Evolutionary conservation across 169 alveolate species (phyloP).

Genomic region (Theileria luwenshuni): DNA sequence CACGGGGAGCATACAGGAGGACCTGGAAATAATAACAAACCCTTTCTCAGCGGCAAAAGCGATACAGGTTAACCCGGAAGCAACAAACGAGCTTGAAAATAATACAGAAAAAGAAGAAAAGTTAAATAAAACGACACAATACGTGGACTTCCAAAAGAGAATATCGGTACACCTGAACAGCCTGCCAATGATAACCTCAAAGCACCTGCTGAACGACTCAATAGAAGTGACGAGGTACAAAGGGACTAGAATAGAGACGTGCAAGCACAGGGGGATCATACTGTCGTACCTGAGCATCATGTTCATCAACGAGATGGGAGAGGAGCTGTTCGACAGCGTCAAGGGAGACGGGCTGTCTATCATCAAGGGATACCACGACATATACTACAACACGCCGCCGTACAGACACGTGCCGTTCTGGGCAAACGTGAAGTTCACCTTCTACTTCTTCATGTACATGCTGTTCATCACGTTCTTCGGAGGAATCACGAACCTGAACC

Average conservation of each 20-base stretch:
- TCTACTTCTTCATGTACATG: slow-evolving; percentile 35
- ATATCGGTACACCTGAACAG: slow-evolving; percentile 26
- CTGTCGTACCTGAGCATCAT: slow-evolving; percentile 46
- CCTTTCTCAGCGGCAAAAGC: slow-evolving; percentile 26
- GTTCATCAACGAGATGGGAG: slow-evolving; percentile 42
- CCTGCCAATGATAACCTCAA: slow-evolving; percentile 52
- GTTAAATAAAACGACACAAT: background rate
- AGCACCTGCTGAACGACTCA: slow-evolving; percentile 38
- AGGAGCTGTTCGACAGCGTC: slow-evolving; percentile 15
- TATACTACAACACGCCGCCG: slow-evolving; percentile 61
- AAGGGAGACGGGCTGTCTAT: slow-evolving; percentile 24
- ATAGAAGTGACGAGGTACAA: slow-evolving; percentile 25
- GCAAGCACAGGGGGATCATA: slow-evolving; percentile 56
- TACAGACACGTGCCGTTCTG: slow-evolving; percentile 46
- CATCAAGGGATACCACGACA: slow-evolving; percentile 39
- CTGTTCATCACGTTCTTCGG: slow-evolving; percentile 49
- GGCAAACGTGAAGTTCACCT: slow-evolving; percentile 44
- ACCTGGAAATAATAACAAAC: slow-evolving; percentile 6
- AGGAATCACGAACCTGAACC: slow-evolving; percentile 44
- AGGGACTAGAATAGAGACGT: slow-evolving; percentile 48
- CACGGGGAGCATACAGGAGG: background rate
- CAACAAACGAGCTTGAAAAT: slow-evolving; percentile 13
- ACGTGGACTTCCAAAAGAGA: slow-evolving; percentile 16
- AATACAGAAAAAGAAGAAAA: background rate
- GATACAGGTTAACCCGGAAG: slow-evolving; percentile 4